These are phyloP conservation scores for Pleurotus salmoneostramineus DNA, from an alignment of 768 basidiomycete genomes.

Conservation along the genomic window DNA sequence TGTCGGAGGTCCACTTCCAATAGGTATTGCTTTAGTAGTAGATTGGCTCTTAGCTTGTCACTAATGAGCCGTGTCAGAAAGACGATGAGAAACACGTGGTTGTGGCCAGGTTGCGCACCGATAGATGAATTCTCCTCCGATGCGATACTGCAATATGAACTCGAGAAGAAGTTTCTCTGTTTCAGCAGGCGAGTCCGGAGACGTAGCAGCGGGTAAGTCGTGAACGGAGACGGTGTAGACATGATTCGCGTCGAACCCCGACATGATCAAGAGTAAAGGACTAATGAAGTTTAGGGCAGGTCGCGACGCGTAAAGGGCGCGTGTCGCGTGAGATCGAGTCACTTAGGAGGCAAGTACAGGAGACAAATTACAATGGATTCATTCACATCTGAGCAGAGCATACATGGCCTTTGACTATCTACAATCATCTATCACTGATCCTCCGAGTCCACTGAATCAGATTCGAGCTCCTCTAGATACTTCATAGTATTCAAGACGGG, in stretches of 20 bases:
- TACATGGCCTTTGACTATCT: no score
- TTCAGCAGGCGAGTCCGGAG: constrained; percentile 74
- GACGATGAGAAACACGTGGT: constrained; percentile 5
- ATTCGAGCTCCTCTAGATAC: no score
- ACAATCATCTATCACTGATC: no score
- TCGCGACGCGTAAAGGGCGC: constrained; percentile 16
- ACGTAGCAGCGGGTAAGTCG: constrained; percentile 48
- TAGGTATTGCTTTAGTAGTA: constrained; percentile 82
- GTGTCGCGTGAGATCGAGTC: neutral
- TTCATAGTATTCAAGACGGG: no score
- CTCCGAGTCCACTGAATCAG: no score
- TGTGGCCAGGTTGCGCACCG: constrained; percentile 44
- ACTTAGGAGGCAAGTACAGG: no score
- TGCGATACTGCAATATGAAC: constrained; percentile 84
- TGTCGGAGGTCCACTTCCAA: constrained; percentile 85
- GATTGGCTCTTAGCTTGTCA: constrained; percentile 85
- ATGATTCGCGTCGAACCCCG: constrained; percentile 81
- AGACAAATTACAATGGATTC: no score
- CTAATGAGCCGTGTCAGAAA: constrained; percentile 27
- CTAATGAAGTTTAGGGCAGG: constrained; percentile 22
- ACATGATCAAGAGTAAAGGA: constrained; percentile 47
- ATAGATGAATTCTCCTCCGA: constrained; percentile 90
- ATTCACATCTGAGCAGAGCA: no score
- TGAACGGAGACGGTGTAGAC: constrained; percentile 82
- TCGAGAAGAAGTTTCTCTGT: constrained; percentile 78